A percentile compares a stretch with the other conserved stretches of the same genome.
These are phyloP conservation scores for Lentinula guzmanii DNA, from an alignment of 768 basidiomycete species.

Conservation along the genomic window DNA sequence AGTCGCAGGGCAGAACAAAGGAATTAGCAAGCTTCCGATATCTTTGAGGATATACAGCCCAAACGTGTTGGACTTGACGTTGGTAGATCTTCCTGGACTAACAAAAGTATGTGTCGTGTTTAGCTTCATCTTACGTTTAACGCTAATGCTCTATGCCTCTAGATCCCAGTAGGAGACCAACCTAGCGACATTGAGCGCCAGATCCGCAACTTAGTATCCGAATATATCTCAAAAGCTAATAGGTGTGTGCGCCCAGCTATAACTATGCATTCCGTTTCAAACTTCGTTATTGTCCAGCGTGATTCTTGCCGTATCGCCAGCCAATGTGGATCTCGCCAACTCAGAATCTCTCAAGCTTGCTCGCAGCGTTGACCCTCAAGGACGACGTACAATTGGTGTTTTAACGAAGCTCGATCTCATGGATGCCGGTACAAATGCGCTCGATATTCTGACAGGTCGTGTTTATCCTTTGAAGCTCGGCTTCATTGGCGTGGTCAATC, in stretches of 20 bases:
- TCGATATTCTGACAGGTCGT: slow-evolving; percentile 93
- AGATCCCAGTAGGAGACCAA: slow-evolving; percentile 96
- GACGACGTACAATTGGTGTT: slow-evolving; percentile 93
- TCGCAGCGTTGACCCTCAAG: slow-evolving; percentile 91
- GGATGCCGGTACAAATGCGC: slow-evolving; percentile 98
- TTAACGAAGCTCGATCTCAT: slow-evolving; percentile 97
- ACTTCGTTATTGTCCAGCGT: slow-evolving; percentile 45
- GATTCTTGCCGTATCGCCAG: slow-evolving; percentile 93
- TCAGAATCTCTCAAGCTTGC: slow-evolving; percentile 97
- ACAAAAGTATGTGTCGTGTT: slow-evolving; percentile 66
- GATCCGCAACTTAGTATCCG: slow-evolving; percentile 89
- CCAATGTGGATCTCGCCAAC: slow-evolving; percentile 98
- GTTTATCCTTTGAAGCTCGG: slow-evolving; percentile 98
- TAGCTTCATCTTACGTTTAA: not conserved
- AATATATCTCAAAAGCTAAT: slow-evolving; percentile 96
- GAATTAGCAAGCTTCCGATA: slow-evolving; percentile 93
- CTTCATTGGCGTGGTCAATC: slow-evolving; percentile 96
- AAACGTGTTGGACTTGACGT: slow-evolving; percentile 88
- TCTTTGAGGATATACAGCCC: slow-evolving; percentile 95
- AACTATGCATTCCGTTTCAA: not conserved
- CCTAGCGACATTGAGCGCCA: slow-evolving; percentile 97
- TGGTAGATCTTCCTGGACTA: slow-evolving; percentile 94
- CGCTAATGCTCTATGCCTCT: not conserved
- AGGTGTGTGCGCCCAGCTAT: slow-evolving; percentile 46
- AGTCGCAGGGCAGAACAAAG: slow-evolving; percentile 98